Percentiles rank a stretch among this genome's conserved stretches.
Conservation (phyloP, 2,329 filamentous ascomycete species). For the Penicillium janthinellum region DNA sequence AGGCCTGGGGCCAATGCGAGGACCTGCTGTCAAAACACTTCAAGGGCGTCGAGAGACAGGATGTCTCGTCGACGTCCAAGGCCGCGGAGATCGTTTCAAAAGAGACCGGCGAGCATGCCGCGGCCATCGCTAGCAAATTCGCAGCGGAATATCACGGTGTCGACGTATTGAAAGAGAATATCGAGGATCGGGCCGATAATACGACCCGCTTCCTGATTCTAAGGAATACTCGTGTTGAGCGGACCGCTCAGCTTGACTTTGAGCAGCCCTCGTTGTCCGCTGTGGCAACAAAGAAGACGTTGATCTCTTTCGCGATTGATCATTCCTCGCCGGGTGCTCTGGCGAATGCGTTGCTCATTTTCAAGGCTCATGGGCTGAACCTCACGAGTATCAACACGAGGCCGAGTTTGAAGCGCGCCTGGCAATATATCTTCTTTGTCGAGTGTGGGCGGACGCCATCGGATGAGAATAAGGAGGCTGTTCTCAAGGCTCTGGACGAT, state of each 20-base stretch:
- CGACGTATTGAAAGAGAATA: conserved; percentile 61
- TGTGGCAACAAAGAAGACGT: conserved; percentile 58
- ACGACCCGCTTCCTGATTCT: conserved; percentile 52
- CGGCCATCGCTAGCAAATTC: conserved; percentile 75
- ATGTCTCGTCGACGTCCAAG: conserved; percentile 81
- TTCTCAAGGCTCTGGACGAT: conserved; percentile 35
- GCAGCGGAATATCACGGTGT: conserved; percentile 71
- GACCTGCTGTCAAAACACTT: conserved; percentile 71
- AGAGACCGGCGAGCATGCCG: conserved; percentile 61
- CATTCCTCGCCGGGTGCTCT: conserved; percentile 79
- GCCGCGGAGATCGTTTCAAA: conserved; percentile 74
- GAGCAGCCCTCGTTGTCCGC: conserved; percentile 17
- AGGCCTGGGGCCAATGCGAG: conserved; percentile 91
- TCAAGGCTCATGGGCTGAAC: conserved; percentile 72
- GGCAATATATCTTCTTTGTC: conserved; percentile 94
- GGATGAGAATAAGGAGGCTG: conserved; percentile 31
- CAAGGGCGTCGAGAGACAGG: conserved; percentile 74
- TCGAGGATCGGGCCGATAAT: conserved; percentile 51
- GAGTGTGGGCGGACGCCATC: conserved; percentile 70
- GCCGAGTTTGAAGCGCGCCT: conserved; percentile 72
- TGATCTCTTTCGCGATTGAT: conserved; percentile 81
- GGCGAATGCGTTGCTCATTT: conserved; percentile 77
- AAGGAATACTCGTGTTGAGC: conserved; percentile 36
- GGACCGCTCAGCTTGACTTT: conserved; percentile 21
- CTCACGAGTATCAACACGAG: conserved; percentile 88